Base-by-base conservation (phyloP, 345 rosid species). In the Heritiera fomes region DNA sequence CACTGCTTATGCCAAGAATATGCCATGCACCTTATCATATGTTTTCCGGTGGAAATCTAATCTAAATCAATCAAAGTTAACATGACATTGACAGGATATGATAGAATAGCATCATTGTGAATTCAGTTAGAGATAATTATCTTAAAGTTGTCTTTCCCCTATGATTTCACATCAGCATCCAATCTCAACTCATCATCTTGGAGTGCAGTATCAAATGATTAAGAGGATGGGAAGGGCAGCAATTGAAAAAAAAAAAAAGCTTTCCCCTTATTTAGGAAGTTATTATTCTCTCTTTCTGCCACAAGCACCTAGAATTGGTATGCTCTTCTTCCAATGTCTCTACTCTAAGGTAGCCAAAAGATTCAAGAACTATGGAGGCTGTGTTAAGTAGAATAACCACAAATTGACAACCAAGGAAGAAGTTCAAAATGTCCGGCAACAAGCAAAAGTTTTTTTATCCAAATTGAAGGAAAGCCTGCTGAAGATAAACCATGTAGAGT, bases 401-500 rank as follows among this genome's bases (percentile, higher is more conserved):
- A 69, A 46, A 64, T 34, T 38, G 69, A 64, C 23, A 64, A 7
- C 46, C 20, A 64, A 38, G 46, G 69, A 64, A 38, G 46, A 38
- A 38, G 69, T 38, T 64, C 46, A 65, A 65, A 38, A 65, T 65
- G 23, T 40, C 5, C 17, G 70, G 28, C 47, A 65, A 65, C 70
- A 38, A 28, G 40, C 6, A 61, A 30, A 65, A 18, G 28, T 64
- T 40, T 38, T 8, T 9, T 18, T 66, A 41, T 18, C 3, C 30
- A 8, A 65, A 70, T 70, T 40, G 1, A 13, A 71, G 75, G 45
- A 71, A 70, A 71, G 43, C 41, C 58, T 7, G 41, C 45, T 7
- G 59, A 69, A 69, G 56, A 69, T 69, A 46, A 50, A 50, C 60
- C 75, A 7, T 28, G n/a, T 28, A 70, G 56, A 6, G 23, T 68